Conservation (phyloP, 2,329 filamentous ascomycete genomes). For the Colletotrichum sp. region DNA sequence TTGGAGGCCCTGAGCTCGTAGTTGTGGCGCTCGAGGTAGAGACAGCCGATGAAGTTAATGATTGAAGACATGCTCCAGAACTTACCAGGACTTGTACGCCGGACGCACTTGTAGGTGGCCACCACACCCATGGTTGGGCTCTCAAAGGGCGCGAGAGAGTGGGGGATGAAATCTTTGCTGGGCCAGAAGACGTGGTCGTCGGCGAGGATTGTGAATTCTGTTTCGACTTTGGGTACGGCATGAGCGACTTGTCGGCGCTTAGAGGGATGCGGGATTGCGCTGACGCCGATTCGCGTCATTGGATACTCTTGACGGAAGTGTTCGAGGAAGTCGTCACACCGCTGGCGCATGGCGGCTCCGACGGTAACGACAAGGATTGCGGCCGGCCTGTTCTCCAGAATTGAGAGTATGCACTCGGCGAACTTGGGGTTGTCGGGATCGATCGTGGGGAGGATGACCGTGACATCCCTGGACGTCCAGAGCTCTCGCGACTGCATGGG, state of each 20-base stretch:
- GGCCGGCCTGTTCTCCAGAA: constrained; percentile 41
- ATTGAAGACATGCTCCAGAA: constrained; percentile 33
- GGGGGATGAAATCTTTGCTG: constrained; percentile 39
- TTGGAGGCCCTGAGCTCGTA: constrained; percentile 64
- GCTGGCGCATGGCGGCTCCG: constrained; percentile 26
- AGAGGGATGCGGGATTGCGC: constrained; percentile 38
- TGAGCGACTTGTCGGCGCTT: constrained; percentile 54
- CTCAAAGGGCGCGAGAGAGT: constrained; percentile 48
- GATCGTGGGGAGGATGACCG: constrained; percentile 57
- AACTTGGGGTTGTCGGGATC: constrained; percentile 47
- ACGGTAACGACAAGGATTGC: constrained; percentile 51
- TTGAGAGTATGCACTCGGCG: constrained; percentile 40
- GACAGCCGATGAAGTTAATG: constrained; percentile 61
- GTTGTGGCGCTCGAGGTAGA: constrained; percentile 67
- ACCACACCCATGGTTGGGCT: constrained; percentile 56
- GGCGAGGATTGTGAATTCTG: constrained; percentile 47
- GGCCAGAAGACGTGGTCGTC: constrained; percentile 63
- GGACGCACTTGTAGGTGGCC: constrained; percentile 60
- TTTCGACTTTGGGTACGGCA: constrained; percentile 41
- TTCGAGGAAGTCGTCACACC: not conserved
- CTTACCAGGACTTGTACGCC: constrained; percentile 35
- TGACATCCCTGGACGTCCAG: constrained; percentile 44
- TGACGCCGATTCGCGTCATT: constrained; percentile 32
- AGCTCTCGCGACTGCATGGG: constrained; percentile 29
- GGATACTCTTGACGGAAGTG: constrained; percentile 8